These are phyloP conservation scores for Candida arabinofermentans DNA, from an alignment of 805 yeast species.

Conservation along the genomic window DNA sequence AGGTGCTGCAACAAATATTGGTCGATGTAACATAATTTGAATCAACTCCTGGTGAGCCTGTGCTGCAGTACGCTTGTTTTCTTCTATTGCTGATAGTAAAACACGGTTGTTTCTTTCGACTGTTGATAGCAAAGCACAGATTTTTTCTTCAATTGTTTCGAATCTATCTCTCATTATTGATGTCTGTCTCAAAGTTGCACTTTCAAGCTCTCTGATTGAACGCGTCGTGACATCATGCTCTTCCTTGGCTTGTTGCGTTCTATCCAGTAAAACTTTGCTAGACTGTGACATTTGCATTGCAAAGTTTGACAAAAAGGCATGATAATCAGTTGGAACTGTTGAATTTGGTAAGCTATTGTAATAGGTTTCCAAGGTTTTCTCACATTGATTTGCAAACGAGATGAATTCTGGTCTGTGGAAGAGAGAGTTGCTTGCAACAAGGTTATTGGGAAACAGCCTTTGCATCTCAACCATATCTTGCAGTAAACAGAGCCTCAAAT, in stretches of 20 bases:
- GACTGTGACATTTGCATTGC: too few relatives aligned
- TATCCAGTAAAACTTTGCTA: too few relatives aligned
- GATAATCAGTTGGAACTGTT: background rate
- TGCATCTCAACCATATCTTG: background rate
- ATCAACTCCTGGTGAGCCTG: background rate
- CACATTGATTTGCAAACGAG: background rate
- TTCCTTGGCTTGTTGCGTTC: background rate
- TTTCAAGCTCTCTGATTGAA: background rate
- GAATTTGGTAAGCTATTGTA: background rate
- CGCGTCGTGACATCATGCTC: background rate
- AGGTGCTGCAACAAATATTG: too few relatives aligned
- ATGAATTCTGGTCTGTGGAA: background rate
- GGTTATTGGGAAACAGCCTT: background rate
- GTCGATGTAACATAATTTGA: background rate
- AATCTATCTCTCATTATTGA: background rate
- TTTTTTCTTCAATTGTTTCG: background rate
- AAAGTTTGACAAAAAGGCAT: background rate
- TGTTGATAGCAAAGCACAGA: background rate
- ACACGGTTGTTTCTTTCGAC: background rate
- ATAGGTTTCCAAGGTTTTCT: background rate
- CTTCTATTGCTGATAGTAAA: background rate
- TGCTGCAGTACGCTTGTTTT: too few relatives aligned
- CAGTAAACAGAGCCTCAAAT: background rate
- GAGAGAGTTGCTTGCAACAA: background rate
- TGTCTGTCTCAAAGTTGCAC: background rate